A percentile compares a stretch with the other conserved stretches of the same genome.
Conservation (phyloP, 208 protist genomes). For the Trichomonas tenax region DNA sequence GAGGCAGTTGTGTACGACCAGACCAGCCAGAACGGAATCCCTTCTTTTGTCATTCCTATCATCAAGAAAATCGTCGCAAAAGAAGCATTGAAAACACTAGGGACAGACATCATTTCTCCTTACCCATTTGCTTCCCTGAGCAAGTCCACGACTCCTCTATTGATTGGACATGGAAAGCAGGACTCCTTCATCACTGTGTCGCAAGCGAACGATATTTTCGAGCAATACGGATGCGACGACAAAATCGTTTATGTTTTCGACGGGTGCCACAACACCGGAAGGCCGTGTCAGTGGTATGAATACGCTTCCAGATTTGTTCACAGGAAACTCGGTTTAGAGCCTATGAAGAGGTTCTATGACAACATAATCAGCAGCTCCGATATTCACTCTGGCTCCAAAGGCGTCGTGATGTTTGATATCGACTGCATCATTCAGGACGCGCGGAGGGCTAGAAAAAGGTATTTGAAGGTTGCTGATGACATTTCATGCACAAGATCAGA, state of each 20-base stretch:
- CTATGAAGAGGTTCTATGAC: neutral
- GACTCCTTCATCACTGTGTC: neutral
- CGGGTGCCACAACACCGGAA: neutral
- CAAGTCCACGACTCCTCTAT: neutral
- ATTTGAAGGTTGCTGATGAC: too few relatives aligned
- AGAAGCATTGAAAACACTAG: neutral
- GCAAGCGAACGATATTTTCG: neutral
- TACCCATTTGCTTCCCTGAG: neutral
- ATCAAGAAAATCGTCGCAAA: neutral
- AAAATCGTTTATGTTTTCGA: neutral
- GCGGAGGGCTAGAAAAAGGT: too few relatives aligned
- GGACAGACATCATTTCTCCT: neutral
- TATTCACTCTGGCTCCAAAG: too few relatives aligned
- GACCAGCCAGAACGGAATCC: neutral
- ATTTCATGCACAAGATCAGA: too few relatives aligned
- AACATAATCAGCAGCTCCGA: too few relatives aligned
- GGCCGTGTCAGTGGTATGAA: neutral
- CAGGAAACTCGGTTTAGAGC: neutral
- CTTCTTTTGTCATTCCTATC: neutral
- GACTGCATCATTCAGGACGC: too few relatives aligned
- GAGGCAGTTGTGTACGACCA: neutral
- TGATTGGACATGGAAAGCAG: neutral
- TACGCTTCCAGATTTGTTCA: neutral
- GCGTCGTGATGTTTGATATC: too few relatives aligned
- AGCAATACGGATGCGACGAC: neutral